Base-by-base conservation (phyloP, 306 rosid species). In the Rosa multiflora region DNA sequence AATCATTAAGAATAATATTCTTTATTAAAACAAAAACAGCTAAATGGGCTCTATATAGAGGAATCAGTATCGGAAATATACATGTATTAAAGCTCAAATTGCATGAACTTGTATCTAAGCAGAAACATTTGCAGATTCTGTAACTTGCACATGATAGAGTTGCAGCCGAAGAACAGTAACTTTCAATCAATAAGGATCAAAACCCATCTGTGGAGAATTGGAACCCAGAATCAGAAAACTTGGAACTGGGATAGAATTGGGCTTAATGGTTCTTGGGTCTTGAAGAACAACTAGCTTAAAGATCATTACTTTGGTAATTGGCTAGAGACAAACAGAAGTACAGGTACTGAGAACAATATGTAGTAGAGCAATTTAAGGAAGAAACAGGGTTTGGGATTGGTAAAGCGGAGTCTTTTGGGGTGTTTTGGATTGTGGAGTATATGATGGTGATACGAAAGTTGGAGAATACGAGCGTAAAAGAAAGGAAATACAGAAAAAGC, bases 91-190 rank as follows among this genome's bases (percentile, higher is more conserved):
- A 59, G 78, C 81, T 74, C 59, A 66, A 83, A 73, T 35, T 53
- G 79, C 67, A 80, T 52, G 77, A 74, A 78, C 80, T 81, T 78
- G 49, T 23, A 39, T 76, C 5, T 63, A 80, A 82, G 32, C 61
- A 75, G 26, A 29, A 61, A 46, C 43, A 75, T 3, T 10, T 49
- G 48, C 55, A 52, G 68, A 13, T 2, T 32, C 5, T 53, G 49
- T 20, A 85, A 73, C 47, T 44, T 51, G 67, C 56, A 55, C 72
- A n/a, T 56, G 44, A 74, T 29, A 29, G 53, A 76, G 32, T 64
- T 53, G 55, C 62, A 58, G 78, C 62, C 5, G 73, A 81, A 75
- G 21, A 42, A 77, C 37, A 80, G 20, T 4, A 79, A 73, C 68
- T 12, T 37, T 23, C 1, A 74, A 68, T 29, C 66, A 74, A 73